A percentile compares a stretch with the other conserved stretches of the same genome.
phyloP scores from a whole-genome alignment of 2,329 filamentous ascomycete genomes.

The Fusarium decemcellulare region DNA sequence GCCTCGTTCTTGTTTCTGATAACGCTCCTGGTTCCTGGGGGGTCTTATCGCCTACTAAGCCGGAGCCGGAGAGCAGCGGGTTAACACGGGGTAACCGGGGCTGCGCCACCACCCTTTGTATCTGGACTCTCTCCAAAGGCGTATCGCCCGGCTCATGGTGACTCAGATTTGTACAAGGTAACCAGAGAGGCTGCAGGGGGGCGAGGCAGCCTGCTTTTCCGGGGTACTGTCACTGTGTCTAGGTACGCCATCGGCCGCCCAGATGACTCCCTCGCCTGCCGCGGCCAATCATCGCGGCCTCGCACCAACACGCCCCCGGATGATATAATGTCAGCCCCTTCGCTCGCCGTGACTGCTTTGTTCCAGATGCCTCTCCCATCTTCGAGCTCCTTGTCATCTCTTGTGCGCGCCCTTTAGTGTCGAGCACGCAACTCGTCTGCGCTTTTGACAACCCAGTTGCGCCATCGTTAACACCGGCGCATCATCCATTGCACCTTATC shows the following conservation, averaged over 20 bases:
- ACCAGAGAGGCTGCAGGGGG: too few relatives aligned
- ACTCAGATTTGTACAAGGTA: slow-evolving; percentile 22
- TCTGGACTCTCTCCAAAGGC: too few relatives aligned
- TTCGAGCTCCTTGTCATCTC: slow-evolving; percentile 24
- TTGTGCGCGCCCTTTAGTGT: slow-evolving; percentile 36
- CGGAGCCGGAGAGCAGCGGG: neutral
- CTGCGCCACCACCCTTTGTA: too few relatives aligned
- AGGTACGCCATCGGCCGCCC: slow-evolving; percentile 38
- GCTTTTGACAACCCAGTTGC: slow-evolving; percentile 23
- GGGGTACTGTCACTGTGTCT: slow-evolving; percentile 7
- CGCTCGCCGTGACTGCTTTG: slow-evolving; percentile 11
- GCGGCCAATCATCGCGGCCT: slow-evolving; percentile 39
- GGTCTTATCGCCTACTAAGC: slow-evolving; percentile 20
- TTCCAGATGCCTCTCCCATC: slow-evolving; percentile 42
- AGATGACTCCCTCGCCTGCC: slow-evolving; percentile 45
- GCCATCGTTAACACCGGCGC: slow-evolving; percentile 37
- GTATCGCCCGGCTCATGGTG: slow-evolving; percentile 35
- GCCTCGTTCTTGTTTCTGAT: slow-evolving; percentile 26
- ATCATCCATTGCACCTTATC: slow-evolving; percentile 13
- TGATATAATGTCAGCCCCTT: slow-evolving; percentile 43
- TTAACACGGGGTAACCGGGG: neutral
- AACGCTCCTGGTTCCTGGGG: slow-evolving; percentile 26
- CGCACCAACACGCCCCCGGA: slow-evolving; percentile 34
- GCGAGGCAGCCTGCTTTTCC: neutral
- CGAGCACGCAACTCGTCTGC: slow-evolving; percentile 43